A percentile compares a stretch with the other conserved stretches of the same genome.
These are phyloP conservation scores for Arthrobotrys musiformis DNA, from an alignment of 2,329 filamentous ascomycete genomes.

Conservation along the genomic window DNA sequence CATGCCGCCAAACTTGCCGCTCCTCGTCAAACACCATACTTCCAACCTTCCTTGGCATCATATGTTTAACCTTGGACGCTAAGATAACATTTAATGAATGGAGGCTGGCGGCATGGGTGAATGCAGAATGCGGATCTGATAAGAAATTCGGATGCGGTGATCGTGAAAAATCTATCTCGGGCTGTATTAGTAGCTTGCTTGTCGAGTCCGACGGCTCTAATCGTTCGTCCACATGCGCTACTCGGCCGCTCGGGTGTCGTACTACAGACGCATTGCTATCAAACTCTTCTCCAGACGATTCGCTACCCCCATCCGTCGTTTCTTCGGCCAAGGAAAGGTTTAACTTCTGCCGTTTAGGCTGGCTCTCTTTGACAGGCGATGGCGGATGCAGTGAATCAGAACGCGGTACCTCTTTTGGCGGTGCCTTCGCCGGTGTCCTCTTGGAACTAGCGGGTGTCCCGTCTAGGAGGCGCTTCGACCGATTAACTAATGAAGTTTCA, in stretches of 20 bases:
- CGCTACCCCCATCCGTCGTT: not conserved
- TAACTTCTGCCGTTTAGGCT: conserved; percentile 44
- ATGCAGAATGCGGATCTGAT: conserved; percentile 29
- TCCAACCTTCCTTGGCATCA: conserved; percentile 50
- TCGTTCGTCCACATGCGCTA: not conserved
- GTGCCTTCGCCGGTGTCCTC: not conserved
- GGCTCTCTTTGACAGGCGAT: conserved; percentile 45
- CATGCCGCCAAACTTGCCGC: conserved; percentile 30
- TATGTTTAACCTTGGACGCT: conserved; percentile 46
- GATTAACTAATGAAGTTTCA: conserved; percentile 20
- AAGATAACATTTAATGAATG: conserved; percentile 50
- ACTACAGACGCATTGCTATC: conserved; percentile 2
- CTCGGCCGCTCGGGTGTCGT: not conserved
- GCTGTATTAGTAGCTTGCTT: conserved; percentile 30
- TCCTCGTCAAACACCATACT: conserved; percentile 52
- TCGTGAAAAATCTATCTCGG: conserved; percentile 45
- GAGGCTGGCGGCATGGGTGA: conserved; percentile 21
- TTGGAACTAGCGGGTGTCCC: conserved; percentile 28
- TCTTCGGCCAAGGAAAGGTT: conserved; percentile 8
- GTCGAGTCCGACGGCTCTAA: conserved; percentile 21
- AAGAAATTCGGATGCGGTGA: conserved; percentile 40
- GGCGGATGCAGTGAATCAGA: conserved; percentile 28
- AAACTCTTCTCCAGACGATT: not conserved
- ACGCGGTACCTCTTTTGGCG: not conserved
- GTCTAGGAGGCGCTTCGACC: conserved; percentile 37